phyloP scores from a whole-genome alignment of 2,329 filamentous ascomycete species.

The Onygena corvina region DNA sequence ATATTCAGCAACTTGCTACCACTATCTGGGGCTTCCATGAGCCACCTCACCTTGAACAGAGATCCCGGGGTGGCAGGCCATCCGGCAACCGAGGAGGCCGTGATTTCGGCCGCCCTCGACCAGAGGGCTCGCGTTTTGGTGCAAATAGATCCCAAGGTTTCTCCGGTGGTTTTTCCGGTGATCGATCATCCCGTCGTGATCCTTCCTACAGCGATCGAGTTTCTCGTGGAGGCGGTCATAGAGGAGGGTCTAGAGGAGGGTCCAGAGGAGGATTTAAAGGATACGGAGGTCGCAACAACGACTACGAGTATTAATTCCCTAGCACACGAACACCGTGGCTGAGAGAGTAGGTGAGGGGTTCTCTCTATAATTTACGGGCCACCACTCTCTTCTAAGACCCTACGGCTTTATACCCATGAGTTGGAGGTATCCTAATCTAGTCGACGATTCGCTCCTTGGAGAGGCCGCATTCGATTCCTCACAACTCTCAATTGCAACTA shows the following conservation, averaged over 20 bases:
- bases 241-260: too few species aligned
- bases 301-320: too few species aligned
- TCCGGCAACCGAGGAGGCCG: background rate
- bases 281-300: background rate
- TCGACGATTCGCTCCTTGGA: background rate
- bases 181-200: background rate
- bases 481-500: background rate
- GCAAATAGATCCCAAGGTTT: background rate
- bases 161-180: background rate
- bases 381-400: background rate
- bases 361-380: too few species aligned
- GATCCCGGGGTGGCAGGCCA: background rate
- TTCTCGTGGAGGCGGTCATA: background rate
- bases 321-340: too few species aligned
- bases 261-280: background rate
- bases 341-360: too few species aligned
- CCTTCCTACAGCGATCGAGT: background rate
- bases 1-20: constrained; percentile 22
- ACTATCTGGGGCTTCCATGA: constrained; percentile 32
- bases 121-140: background rate
- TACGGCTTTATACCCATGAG: background rate
- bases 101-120: background rate
- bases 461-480: too few species aligned
- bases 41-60: background rate
- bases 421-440: too few species aligned